Evolutionary conservation across 495 filamentous ascomycete genomes (phyloP).

Genomic region (Hapsidospora chrysogenum): DNA sequence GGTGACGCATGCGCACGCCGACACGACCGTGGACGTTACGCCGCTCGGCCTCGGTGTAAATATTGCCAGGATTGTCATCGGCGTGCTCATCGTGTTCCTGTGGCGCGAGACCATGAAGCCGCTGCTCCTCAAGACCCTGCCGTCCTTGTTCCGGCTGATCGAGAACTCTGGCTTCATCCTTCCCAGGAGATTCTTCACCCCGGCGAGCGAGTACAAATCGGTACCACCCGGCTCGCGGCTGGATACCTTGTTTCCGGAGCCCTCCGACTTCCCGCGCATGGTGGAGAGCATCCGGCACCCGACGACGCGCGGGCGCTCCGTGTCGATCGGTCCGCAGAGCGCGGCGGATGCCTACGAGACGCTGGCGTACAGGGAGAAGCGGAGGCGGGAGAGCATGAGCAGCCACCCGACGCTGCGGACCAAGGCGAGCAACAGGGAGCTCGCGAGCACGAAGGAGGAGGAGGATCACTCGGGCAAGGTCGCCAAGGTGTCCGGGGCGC

Average conservation of each 20-base stretch:
- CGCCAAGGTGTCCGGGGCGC: conserved; percentile 13
- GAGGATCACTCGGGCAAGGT: conserved; percentile 9
- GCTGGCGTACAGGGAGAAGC: conserved; percentile 76
- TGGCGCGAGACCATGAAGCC: conserved; percentile 88
- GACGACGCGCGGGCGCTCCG: conserved; percentile 47
- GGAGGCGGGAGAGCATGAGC: conserved; percentile 55
- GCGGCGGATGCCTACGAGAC: conserved; percentile 93
- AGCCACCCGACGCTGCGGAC: conserved; percentile 11
- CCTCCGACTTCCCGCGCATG: conserved; percentile 67
- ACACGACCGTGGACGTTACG: conserved; percentile 38
- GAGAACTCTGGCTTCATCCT: conserved; percentile 62
- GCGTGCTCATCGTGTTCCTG: conserved; percentile 66
- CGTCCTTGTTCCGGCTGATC: conserved; percentile 73
- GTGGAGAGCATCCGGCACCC: conserved; percentile 68
- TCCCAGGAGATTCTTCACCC: conserved; percentile 76
- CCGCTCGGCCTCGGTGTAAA: conserved; percentile 47
- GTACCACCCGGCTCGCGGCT: conserved; percentile 64
- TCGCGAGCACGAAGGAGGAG: background rate
- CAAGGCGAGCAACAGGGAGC: conserved; percentile 1
- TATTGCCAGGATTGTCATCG: conserved; percentile 50
- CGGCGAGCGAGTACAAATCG: conserved; percentile 75
- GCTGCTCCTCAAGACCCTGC: conserved; percentile 53
- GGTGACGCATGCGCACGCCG: conserved; percentile 21
- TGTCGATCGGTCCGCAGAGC: conserved; percentile 87
- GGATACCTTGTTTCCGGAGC: conserved; percentile 71